Evolutionary conservation across 257 asterid species (phyloP).

Genomic region (Capsicum pubescens): DNA sequence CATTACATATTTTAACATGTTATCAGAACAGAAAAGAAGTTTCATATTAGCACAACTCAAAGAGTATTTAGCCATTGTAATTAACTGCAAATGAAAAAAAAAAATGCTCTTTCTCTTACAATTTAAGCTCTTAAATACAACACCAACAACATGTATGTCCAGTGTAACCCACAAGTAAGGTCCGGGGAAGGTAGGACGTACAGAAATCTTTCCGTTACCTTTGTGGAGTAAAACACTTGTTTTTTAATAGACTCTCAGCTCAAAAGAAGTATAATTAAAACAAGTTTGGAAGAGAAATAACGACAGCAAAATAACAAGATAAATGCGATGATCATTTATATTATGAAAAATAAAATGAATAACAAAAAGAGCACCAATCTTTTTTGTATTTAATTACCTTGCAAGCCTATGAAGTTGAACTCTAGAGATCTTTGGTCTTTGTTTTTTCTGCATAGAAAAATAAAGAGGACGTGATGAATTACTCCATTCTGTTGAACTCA

Average conservation of each 20-base stretch:
- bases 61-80: not conserved
- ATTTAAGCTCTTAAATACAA: not conserved
- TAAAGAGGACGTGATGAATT: conserved; percentile 30
- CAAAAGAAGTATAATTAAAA: no score
- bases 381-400: conserved; percentile 29
- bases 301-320: no score
- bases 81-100: not conserved
- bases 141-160: no score
- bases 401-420: conserved; percentile 40
- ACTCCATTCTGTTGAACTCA: conserved; percentile 17
- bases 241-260: no score
- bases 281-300: no score
- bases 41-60: not conserved
- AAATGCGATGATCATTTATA: not conserved
- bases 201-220: no score
- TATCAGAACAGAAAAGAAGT: not conserved
- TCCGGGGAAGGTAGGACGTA: no score
- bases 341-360: not conserved
- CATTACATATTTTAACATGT: not conserved
- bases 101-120: not conserved
- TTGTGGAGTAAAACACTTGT: no score
- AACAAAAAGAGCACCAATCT: not conserved
- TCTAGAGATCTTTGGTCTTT: conserved; percentile 34
- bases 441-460: conserved; percentile 37
- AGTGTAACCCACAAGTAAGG: no score